A percentile compares a stretch with the other conserved stretches of the same genome.
Evolutionary conservation across 2,329 filamentous ascomycete genomes (phyloP).

Genomic region (Harringtonia lauricola): DNA sequence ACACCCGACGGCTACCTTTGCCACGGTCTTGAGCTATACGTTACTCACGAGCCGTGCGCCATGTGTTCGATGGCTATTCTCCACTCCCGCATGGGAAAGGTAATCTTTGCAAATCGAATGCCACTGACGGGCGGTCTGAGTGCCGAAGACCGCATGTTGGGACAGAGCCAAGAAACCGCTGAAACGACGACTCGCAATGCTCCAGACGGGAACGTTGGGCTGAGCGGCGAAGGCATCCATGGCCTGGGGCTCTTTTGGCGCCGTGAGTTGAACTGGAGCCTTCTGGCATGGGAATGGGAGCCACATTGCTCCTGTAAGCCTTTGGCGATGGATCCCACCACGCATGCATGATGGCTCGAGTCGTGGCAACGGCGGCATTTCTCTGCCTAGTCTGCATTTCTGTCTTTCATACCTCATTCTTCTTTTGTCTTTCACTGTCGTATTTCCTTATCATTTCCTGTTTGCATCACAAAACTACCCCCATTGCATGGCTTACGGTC

Average conservation of each 20-base stretch:
- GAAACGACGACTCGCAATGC: not conserved
- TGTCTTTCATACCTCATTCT: no score
- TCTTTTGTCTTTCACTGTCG: no score
- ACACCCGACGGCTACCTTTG: slow-evolving; percentile 80
- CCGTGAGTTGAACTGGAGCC: slow-evolving; percentile 76
- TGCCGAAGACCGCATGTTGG: slow-evolving; percentile 52
- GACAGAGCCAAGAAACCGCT: not conserved
- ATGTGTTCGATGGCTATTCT: slow-evolving; percentile 97
- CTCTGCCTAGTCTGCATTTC: not conserved
- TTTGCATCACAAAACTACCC: slow-evolving; percentile 15
- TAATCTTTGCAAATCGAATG: slow-evolving; percentile 74
- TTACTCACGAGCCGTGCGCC: slow-evolving; percentile 91
- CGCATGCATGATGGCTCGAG: slow-evolving; percentile 8
- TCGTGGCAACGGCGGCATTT: not conserved
- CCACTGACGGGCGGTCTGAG: slow-evolving; percentile 70
- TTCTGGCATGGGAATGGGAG: slow-evolving; percentile 70
- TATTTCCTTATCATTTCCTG: slow-evolving; percentile 16
- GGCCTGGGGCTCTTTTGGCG: slow-evolving; percentile 62
- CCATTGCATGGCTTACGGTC: slow-evolving; percentile 15
- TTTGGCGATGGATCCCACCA: slow-evolving; percentile 11
- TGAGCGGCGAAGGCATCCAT: slow-evolving; percentile 19
- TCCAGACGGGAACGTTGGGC: not conserved
- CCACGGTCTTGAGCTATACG: slow-evolving; percentile 84
- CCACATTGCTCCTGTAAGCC: slow-evolving; percentile 27
- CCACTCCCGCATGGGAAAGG: slow-evolving; percentile 82